Conservation (phyloP, 2,329 filamentous ascomycete genomes). For the Phyllosticta citrichinensis region DNA sequence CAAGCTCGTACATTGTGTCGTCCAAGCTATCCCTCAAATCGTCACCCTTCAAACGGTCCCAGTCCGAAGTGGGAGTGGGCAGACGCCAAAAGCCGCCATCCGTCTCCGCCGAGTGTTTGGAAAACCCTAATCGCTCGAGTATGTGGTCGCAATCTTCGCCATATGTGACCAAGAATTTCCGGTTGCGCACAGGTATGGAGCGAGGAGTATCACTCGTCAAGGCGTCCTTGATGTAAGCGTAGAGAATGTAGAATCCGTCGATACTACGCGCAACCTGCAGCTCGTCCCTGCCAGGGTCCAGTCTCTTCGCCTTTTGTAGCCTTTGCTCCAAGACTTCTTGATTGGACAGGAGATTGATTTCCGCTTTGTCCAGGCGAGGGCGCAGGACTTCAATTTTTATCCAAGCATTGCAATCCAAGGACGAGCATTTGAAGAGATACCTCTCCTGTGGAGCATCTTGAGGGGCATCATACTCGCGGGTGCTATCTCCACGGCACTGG, state of each 20-base stretch:
- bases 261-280: constrained; percentile 41
- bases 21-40: constrained; percentile 36
- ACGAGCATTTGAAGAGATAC: constrained; percentile 48
- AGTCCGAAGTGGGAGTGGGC: constrained; percentile 18
- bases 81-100: constrained; percentile 24
- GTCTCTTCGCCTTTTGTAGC: constrained; percentile 41
- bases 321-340: constrained; percentile 41
- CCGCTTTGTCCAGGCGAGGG: constrained; percentile 40
- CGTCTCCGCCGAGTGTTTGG: constrained; percentile 22
- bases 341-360: constrained; percentile 45
- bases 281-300: constrained; percentile 45
- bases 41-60: constrained; percentile 15
- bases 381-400: constrained; percentile 44
- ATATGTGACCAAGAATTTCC: constrained; percentile 54
- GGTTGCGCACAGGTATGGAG: constrained; percentile 48
- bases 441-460: constrained; percentile 19
- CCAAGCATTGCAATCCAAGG: constrained; percentile 43
- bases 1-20: constrained; percentile 49
- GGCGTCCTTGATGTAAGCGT: constrained; percentile 51
- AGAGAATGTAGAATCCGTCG: constrained; percentile 47
- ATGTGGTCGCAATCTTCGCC: constrained; percentile 51
- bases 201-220: constrained; percentile 38
- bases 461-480: constrained; percentile 10
- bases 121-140: constrained; percentile 50
- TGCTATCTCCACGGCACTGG: constrained; percentile 29